Evolutionary conservation across 2,329 filamentous ascomycete species (phyloP), one percentile per base, ranked within the genome.

Genomic region (Fusarium veterinarium): DNA sequence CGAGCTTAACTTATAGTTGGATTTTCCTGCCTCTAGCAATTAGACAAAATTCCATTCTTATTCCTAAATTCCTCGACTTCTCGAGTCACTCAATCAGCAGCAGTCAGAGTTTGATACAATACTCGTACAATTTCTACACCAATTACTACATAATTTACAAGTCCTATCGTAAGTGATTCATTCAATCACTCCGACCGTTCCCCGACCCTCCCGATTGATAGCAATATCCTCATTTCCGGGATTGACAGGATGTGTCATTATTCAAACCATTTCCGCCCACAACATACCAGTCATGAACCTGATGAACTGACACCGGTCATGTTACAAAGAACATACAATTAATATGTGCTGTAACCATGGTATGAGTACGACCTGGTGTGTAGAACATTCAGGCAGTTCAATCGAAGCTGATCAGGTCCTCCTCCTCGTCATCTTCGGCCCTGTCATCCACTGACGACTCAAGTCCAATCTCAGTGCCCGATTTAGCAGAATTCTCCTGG

Each of bases 1-100:
- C 14, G 37, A 41, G 20, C 37, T 40, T 52, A 41, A 25, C 12
- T 30, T 51, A 60, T 20, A 37, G 31, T 51, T 13, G 31, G 35
- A 37, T 38, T 51, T 28, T 38, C 31, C 11, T 57, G 30, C 28
- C 9, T 38, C 28, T 20, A 37, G 31, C 41, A 52, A 30, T 57
- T 66, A 33, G 42, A 67, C 41, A 60, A 52, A 68, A 53, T 23
- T 37, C 16, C 20, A 61, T 52, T 33, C 19, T 40, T n/a, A 20
- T 51, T 33, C 33, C 31, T 35, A n/a, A 51, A 52, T 23, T 44
- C 37, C 20, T 42, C 28, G 17, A 31, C 20, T 30, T 23, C 19
- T 45, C 19, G 20, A 44, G 28, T 20, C 52, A 45, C 40, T 37
- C 17, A 23, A 25, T 25, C 38, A 31, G 14, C 6, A 14, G 6